A percentile compares a stretch with the other conserved stretches of the same genome.
phyloP scores from a whole-genome alignment of 306 rosid genomes.

The Parietaria judaica region DNA sequence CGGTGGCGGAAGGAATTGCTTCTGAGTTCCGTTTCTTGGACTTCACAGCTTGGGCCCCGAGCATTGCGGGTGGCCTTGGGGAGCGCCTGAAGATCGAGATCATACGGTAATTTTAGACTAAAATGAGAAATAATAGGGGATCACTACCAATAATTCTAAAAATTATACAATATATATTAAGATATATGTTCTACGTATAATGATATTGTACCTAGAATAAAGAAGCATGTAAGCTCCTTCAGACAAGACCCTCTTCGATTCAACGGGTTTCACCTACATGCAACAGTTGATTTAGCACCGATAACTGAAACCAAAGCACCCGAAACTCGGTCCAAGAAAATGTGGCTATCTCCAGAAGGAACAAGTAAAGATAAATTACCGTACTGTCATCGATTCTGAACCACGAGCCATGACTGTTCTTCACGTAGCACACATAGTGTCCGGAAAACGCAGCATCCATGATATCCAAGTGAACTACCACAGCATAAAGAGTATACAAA shows the following conservation, averaged over 20 bases:
- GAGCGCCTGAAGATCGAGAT: slow-evolving; percentile 50
- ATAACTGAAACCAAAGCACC: neutral
- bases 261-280: slow-evolving; percentile 62
- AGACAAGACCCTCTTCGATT: slow-evolving; percentile 56
- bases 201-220: slow-evolving; percentile 49
- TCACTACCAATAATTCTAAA: too few relatives aligned
- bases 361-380: slow-evolving; percentile 33
- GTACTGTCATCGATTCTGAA: slow-evolving; percentile 91
- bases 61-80: slow-evolving; percentile 76
- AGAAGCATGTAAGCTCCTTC: slow-evolving; percentile 95
- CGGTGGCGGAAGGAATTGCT: slow-evolving; percentile 28
- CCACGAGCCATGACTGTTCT: slow-evolving; percentile 80
- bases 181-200: slow-evolving; percentile 5
- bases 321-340: too few relatives aligned
- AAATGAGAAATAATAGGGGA: too few relatives aligned
- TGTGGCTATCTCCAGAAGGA: neutral
- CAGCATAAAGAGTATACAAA: slow-evolving; percentile 74
- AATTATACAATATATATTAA: too few relatives aligned
- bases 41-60: slow-evolving; percentile 44
- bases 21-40: slow-evolving; percentile 44
- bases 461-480: slow-evolving; percentile 85
- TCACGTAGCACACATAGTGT: slow-evolving; percentile 90
- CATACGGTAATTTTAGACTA: slow-evolving; percentile 10
- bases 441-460: slow-evolving; percentile 96
- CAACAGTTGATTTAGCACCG: neutral